A percentile compares a stretch with the other conserved stretches of the same genome.
Evolutionary conservation across 768 basidiomycete species (phyloP).

Genomic region (Collybia mongolica): DNA sequence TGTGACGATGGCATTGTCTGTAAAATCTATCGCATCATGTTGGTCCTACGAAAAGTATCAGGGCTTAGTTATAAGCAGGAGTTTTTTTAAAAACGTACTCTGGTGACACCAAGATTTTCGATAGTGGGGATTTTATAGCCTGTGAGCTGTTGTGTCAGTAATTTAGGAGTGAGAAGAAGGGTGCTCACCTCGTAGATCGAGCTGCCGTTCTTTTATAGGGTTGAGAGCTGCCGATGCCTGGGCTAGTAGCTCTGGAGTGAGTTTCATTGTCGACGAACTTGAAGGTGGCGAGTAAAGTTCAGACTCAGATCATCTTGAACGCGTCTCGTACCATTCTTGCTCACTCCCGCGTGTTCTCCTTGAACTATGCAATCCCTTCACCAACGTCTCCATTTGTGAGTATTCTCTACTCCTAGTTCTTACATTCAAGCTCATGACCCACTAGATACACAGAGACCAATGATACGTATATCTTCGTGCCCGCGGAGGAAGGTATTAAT

Average conservation of each 20-base stretch:
- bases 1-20: slow-evolving; percentile 82
- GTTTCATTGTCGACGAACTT: slow-evolving; percentile 70
- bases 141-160: slow-evolving; percentile 17
- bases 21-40: slow-evolving; percentile 91
- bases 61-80: slow-evolving; percentile 11
- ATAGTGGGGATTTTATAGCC: slow-evolving; percentile 57
- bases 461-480: slow-evolving; percentile 80
- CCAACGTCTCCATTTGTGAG: slow-evolving; percentile 72
- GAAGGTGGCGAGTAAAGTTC: slow-evolving; percentile 28
- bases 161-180: slow-evolving; percentile 5
- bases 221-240: slow-evolving; percentile 77
- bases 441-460: slow-evolving; percentile 65
- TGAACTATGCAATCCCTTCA: slow-evolving; percentile 63
- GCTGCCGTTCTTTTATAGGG: slow-evolving; percentile 84
- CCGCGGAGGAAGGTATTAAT: slow-evolving; percentile 51
- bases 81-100: slow-evolving; percentile 43
- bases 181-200: slow-evolving; percentile 81
- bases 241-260: slow-evolving; percentile 91
- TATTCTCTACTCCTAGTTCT: slow-evolving; percentile 7
- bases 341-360: slow-evolving; percentile 18
- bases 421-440: slow-evolving; percentile 11
- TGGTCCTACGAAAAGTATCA: slow-evolving; percentile 60
- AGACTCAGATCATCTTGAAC: slow-evolving; percentile 40
- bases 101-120: slow-evolving; percentile 94
- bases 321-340: slow-evolving; percentile 18